Evolutionary conservation across 2,329 filamentous ascomycete genomes (phyloP).

Genomic region (Gnomoniopsis sp.): DNA sequence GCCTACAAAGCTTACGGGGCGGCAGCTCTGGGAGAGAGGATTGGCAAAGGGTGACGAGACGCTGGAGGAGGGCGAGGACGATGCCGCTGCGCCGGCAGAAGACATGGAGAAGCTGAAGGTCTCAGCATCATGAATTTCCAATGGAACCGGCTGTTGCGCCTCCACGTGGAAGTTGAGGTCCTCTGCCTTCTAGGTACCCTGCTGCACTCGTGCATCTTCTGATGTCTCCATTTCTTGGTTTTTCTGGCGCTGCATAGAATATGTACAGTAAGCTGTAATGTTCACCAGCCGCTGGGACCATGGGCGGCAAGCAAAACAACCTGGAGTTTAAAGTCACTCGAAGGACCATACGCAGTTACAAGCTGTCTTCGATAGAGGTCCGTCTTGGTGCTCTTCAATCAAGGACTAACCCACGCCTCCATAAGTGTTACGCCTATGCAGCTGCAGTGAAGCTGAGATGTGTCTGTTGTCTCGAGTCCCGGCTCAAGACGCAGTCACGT

Average conservation of each 20-base stretch:
- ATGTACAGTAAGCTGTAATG: too few species aligned
- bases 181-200: neutral
- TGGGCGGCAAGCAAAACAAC: too few species aligned
- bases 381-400: too few species aligned
- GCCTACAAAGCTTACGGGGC: slow-evolving; percentile 68
- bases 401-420: too few species aligned
- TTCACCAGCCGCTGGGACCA: too few species aligned
- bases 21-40: slow-evolving; percentile 75
- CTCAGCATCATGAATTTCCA: slow-evolving; percentile 41
- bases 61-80: slow-evolving; percentile 62
- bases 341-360: too few species aligned
- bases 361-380: too few species aligned
- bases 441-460: too few species aligned
- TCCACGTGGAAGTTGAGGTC: neutral
- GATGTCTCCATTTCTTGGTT: neutral
- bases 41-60: slow-evolving; percentile 65
- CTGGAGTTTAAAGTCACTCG: too few species aligned
- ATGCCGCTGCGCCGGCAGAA: slow-evolving; percentile 44
- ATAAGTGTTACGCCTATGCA: too few species aligned
- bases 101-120: slow-evolving; percentile 72
- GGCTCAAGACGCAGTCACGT: too few species aligned
- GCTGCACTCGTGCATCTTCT: neutral
- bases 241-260: neutral
- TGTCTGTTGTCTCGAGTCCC: too few species aligned
- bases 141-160: neutral